phyloP scores from a whole-genome alignment of 345 rosid species.

The Rhodamnia rubescens region DNA sequence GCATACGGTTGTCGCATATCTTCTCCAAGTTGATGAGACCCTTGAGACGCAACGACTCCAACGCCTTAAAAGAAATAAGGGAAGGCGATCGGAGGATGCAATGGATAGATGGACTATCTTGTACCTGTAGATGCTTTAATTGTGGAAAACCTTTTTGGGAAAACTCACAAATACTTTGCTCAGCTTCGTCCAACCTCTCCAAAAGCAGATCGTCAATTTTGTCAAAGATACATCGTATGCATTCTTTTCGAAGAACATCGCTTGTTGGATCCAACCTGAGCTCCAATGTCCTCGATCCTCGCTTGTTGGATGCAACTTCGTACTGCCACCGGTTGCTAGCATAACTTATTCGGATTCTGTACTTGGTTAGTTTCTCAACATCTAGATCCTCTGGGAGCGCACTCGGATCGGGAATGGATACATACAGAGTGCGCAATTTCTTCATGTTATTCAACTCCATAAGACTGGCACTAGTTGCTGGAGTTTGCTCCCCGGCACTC shows the following conservation, averaged over 20 bases:
- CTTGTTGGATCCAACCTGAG: not conserved
- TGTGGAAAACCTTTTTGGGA: not conserved
- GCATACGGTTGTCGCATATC: fast-evolving
- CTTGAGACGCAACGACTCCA: not conserved
- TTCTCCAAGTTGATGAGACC: not conserved
- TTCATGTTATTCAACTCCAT: not conserved
- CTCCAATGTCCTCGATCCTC: not conserved
- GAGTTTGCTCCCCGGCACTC: not conserved
- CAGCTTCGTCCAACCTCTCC: fast-evolving
- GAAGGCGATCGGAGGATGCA: not conserved
- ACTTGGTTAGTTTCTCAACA: not conserved
- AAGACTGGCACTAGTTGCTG: not conserved
- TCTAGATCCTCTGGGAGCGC: fast-evolving
- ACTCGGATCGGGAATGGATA: fast-evolving
- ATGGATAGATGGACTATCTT: fast-evolving
- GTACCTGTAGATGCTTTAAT: fast-evolving
- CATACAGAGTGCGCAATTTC: fast-evolving
- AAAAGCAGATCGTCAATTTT: fast-evolving
- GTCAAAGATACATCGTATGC: not conserved
- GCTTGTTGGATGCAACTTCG: too few species aligned
- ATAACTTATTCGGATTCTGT: fast-evolving
- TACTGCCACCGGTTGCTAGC: fast-evolving
- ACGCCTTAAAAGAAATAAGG: not conserved
- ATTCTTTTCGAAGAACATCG: not conserved
- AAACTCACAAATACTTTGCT: not conserved